Evolutionary conservation across 495 filamentous ascomycete genomes (phyloP), one percentile per base, ranked within the genome.

Genomic region (Penicillium coprophilum): DNA sequence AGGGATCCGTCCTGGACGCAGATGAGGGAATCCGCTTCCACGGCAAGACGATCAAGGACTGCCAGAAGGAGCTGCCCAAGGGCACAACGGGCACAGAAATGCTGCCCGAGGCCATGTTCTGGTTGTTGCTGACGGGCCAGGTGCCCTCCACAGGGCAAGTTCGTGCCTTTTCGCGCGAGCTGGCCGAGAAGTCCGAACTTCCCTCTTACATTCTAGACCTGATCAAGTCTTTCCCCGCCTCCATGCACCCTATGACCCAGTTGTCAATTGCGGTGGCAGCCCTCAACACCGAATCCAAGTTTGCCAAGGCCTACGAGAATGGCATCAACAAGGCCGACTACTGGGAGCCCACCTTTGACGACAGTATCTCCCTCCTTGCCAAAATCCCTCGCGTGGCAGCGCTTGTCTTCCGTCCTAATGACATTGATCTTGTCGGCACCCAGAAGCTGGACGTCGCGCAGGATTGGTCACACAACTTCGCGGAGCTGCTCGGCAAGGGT

Each of bases 21-120:
- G 85, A 97, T 67, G 94, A 98, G 77, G 94, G 94, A 32, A 98
- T 98, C 68, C 90, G 94, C 47, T 98, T 98, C 82, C 94, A 97
- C 71, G 95, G 95, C 65, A 86, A 87, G 63, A 97, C 91, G 46
- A 98, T 98, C 80, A 95, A 94, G 77, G 94, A 98, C 68, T 98
- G 94, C 81, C 92, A 96, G 67, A 82, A 84, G 55, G 85, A 95
- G 68, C 84, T 98, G 8, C 94, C 94, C 64, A 97, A 96, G 78
- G 94, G 92, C 50, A 89, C 83, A 53, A 84, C 88, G 3, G 94
- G 94, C 55, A 94, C 90, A n/a, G 93, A 98, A 78, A 97, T 97
- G 95, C 86, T 98, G 3, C 94, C 94, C 36, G 94, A 98, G 74
- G 87, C 92, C 68, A 97, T 98, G 94, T 98, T 98, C 82, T 98